Conservation (phyloP, 441 rosid species). For the Croton laevigatus region DNA sequence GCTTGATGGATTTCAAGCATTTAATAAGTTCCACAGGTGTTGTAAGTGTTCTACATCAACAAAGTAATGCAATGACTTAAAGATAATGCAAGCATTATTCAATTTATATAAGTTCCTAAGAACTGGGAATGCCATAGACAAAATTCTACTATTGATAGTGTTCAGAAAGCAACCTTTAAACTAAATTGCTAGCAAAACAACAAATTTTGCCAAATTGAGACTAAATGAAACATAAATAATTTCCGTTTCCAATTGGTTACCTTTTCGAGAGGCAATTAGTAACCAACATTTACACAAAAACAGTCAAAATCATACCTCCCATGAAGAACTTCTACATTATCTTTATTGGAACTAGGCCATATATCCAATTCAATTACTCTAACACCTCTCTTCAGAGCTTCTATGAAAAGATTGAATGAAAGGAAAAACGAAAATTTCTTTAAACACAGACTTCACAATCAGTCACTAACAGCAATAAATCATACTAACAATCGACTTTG, state of each 20-base stretch:
- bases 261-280: background rate
- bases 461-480: too few relatives aligned
- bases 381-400: constrained; percentile 72
- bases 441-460: too few relatives aligned
- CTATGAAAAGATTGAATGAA: too few relatives aligned
- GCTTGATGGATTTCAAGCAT: constrained; percentile 71
- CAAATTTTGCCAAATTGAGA: background rate
- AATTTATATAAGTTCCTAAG: background rate
- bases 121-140: background rate
- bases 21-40: constrained; percentile 76
- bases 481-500: too few relatives aligned
- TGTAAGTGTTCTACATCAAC: constrained; percentile 68
- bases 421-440: too few relatives aligned
- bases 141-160: background rate
- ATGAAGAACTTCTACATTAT: constrained; percentile 73
- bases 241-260: background rate
- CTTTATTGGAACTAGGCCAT: constrained; percentile 83
- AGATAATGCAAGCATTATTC: background rate
- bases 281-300: constrained; percentile 9
- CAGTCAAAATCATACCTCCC: constrained; percentile 56
- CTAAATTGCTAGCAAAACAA: background rate
- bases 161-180: background rate
- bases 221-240: too few relatives aligned
- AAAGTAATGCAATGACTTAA: constrained; percentile 1
- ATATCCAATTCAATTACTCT: constrained; percentile 91